These are phyloP conservation scores for Citrus maxima DNA, from an alignment of 345 rosid genomes.

Conservation along the genomic window DNA sequence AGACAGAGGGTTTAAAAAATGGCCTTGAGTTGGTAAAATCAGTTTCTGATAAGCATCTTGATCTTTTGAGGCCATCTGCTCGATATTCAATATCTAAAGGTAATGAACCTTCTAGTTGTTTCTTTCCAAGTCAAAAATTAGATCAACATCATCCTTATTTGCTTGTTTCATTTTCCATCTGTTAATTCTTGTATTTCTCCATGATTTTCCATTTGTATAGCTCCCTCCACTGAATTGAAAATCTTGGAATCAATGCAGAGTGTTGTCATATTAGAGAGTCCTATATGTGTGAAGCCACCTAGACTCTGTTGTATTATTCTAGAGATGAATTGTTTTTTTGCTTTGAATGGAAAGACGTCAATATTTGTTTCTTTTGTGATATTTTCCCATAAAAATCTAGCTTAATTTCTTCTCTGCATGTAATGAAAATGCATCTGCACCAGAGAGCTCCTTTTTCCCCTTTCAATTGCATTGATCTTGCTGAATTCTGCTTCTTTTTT, in stretches of 20 bases:
- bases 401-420: neutral
- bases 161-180: neutral
- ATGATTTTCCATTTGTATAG: neutral
- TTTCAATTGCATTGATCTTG: neutral
- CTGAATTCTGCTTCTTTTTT: neutral
- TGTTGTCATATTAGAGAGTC: neutral
- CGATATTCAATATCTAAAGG: slow-evolving; percentile 60
- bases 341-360: neutral
- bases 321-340: neutral
- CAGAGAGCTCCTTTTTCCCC: neutral
- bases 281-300: neutral
- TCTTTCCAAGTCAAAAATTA: neutral
- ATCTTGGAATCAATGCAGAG: neutral
- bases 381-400: neutral
- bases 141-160: neutral
- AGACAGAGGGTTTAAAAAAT: slow-evolving; percentile 32
- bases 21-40: slow-evolving; percentile 56
- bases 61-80: slow-evolving; percentile 71
- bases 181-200: neutral
- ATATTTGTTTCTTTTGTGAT: neutral
- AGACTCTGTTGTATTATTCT: neutral
- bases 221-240: neutral
- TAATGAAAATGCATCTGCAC: neutral
- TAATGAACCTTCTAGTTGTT: slow-evolving; percentile 11
- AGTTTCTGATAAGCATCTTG: slow-evolving; percentile 54